Base-by-base conservation (phyloP, 352 stramenopile species). In the Globisporangium abappressorium region DNA sequence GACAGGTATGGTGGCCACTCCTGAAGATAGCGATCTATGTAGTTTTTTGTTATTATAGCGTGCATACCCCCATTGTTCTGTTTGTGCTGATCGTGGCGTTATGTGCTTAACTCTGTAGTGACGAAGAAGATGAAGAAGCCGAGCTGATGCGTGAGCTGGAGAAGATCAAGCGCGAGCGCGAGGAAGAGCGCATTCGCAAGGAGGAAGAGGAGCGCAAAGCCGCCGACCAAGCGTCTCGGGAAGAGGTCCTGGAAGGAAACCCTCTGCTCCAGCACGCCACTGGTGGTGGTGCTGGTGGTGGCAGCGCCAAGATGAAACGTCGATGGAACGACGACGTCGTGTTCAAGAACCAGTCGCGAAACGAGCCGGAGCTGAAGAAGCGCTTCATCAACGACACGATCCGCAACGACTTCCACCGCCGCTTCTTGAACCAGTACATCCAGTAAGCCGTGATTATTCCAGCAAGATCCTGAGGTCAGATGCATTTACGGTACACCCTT, bases 381-480 rank as follows among this genome's bases (percentile, higher is more conserved):
- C 88, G 97, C 64, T 99, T 99, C 78, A 99, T 99, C 76, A 99
- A 99, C 79, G 98, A 99, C 81, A 99, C 98, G 8, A 98, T 99
- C 66, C 90, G 98, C 63, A 99, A 99, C 84, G 97, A 99, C 74
- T 99, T 99, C 76, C 98, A 99, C 81, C 96, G 95, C 62, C 83
- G 94, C 65, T 99, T 99, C 80, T 76, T 99, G 63, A 98, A 97
- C 74, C 99, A 98, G 78, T 99, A 94, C 72, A 87, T 96, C 57
- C 84, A 94, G 74, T 96, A 88, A 76, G 11, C 18, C 38, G 1
- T 26, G 24, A 26, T 26, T 26, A 26, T 26, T 26, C 24, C 24
- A 57, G 33, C 53, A 11, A 22, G 24, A 30, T 8, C 0, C 8
- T 28, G n/a, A 47, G 41, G 6, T 66, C 14, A 36, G 41, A 6